These are phyloP conservation scores for Pseudotsuga menziesii DNA, from an alignment of 75 land plant species.

Conservation along the genomic window DNA sequence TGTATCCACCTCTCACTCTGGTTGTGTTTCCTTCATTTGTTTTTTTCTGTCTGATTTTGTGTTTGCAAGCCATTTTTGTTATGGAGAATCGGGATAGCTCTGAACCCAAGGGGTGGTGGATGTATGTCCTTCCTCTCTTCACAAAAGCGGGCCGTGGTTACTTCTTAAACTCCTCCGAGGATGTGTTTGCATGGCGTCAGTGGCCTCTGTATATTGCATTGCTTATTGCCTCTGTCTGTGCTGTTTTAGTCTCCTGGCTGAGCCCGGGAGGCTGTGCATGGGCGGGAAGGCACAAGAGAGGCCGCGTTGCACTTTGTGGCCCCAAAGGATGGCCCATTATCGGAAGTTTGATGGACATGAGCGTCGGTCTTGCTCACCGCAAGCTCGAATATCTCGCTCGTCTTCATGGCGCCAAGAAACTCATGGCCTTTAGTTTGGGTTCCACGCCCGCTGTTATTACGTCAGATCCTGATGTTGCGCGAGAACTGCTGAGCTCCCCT, in stretches of 20 bases:
- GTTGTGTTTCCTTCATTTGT: no score
- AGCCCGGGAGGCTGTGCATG: conserved; percentile 21
- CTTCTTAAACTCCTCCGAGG: no score
- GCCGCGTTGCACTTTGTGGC: conserved; percentile 16
- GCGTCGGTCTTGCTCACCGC: conserved; percentile 32
- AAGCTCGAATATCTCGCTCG: conserved; percentile 25
- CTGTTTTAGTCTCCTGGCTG: conserved; percentile 11
- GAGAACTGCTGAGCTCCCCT: conserved; percentile 48
- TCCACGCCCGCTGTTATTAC: conserved; percentile 42
- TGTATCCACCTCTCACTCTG: no score
- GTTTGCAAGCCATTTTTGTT: no score
- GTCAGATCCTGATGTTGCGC: conserved; percentile 36
- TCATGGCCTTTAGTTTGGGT: conserved; percentile 69
- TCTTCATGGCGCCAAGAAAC: conserved; percentile 15
- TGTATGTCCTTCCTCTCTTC: no score
- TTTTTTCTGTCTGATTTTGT: no score
- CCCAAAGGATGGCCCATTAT: conserved; percentile 32
- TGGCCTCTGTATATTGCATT: background rate
- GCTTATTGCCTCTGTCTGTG: background rate
- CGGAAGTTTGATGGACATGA: conserved; percentile 29
- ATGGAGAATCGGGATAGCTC: no score
- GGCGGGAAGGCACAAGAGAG: background rate
- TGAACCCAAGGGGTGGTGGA: no score
- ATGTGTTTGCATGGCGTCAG: background rate
- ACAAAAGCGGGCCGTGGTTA: no score